phyloP scores from a whole-genome alignment of 345 rosid species.

The Orychophragmus violaceus region DNA sequence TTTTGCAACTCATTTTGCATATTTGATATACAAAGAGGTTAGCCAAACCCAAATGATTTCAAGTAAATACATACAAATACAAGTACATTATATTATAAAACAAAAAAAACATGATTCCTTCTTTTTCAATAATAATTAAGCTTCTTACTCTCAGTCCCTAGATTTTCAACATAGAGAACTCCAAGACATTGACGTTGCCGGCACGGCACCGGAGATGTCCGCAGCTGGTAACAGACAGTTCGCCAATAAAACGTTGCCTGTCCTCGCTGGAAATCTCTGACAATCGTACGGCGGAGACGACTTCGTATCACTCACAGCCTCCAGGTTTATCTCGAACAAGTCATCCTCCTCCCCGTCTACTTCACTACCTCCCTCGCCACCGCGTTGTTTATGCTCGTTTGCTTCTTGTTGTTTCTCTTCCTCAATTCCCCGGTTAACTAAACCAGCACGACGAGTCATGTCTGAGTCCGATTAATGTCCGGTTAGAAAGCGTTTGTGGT shows the following conservation, averaged over 20 bases:
- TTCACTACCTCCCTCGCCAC: neutral
- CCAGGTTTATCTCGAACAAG: slow-evolving; percentile 27
- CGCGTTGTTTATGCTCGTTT: neutral
- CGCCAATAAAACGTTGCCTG: neutral
- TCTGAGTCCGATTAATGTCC: neutral
- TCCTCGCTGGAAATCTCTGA: slow-evolving; percentile 13
- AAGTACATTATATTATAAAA: neutral
- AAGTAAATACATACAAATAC: neutral
- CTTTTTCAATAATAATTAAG: neutral
- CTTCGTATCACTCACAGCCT: neutral
- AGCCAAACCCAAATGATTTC: no score
- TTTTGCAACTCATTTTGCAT: neutral
- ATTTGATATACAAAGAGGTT: neutral
- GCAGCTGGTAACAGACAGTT: slow-evolving; percentile 22
- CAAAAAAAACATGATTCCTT: neutral
- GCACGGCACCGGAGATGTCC: slow-evolving; percentile 13
- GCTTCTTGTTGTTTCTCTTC: slow-evolving; percentile 13
- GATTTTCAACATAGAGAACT: neutral
- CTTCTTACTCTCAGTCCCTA: neutral
- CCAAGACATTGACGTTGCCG: slow-evolving; percentile 10
- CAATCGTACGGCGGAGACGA: neutral
- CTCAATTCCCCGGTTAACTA: neutral
- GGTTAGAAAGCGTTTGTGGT: neutral
- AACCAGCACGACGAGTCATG: slow-evolving; percentile 16
- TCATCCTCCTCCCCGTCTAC: slow-evolving; percentile 22